Percentiles rank a stretch among this genome's conserved stretches.
Conservation (phyloP, 139 green algal species). For the Picochlorum costavermella region DNA sequence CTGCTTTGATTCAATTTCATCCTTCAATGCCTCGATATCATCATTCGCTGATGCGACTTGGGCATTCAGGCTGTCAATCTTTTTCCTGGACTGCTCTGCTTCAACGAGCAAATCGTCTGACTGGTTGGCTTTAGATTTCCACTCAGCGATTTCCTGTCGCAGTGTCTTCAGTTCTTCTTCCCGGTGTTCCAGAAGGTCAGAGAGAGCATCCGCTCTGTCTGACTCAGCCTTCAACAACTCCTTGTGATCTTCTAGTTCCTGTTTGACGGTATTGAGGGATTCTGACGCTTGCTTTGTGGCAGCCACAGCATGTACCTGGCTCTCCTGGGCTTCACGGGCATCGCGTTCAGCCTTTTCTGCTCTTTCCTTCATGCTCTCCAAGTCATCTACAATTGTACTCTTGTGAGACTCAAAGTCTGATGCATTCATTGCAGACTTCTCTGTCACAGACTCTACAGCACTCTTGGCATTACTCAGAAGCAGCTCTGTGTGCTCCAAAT, state of each 20-base stretch:
- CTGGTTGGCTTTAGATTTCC: neutral
- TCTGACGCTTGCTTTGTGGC: neutral
- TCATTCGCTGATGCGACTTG: neutral
- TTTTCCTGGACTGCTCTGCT: neutral
- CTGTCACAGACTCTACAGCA: constrained; percentile 2
- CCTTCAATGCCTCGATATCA: neutral
- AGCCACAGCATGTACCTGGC: neutral
- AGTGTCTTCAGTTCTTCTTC: neutral
- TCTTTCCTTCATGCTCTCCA: neutral
- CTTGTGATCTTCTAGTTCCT: neutral
- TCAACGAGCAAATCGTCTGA: too few relatives aligned
- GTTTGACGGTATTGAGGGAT: constrained; percentile 3
- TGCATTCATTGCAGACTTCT: neutral
- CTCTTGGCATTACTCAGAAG: neutral
- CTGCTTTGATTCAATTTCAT: constrained; percentile 8
- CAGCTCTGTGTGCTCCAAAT: neutral
- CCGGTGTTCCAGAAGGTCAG: neutral
- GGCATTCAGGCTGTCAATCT: neutral
- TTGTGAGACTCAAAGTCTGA: neutral
- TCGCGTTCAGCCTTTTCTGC: neutral
- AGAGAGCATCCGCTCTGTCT: neutral
- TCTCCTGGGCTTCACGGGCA: neutral
- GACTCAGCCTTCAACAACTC: neutral
- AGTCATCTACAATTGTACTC: neutral
- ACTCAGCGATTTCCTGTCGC: neutral